Conservation (phyloP, 225 moss, liverwort and hornwort species). For the Bryum argenteum region DNA sequence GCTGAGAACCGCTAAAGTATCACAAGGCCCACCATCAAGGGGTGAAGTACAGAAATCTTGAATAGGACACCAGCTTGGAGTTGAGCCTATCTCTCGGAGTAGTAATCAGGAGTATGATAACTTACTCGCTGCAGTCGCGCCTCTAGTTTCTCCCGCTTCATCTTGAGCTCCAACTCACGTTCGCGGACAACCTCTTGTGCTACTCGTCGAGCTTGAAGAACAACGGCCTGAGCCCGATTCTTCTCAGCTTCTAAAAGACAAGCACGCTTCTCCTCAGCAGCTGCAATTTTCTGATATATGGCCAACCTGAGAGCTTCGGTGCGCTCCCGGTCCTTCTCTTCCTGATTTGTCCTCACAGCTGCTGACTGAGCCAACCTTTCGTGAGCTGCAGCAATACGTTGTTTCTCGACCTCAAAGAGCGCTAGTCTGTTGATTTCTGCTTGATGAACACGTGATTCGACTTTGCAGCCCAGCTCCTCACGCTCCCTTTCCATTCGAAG, state of each 20-base stretch:
- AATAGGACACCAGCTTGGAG: not conserved
- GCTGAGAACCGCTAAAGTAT: not conserved
- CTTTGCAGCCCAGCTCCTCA: conserved; percentile 89
- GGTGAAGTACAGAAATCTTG: not conserved
- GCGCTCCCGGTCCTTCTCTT: conserved; percentile 84
- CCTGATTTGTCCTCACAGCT: conserved; percentile 77
- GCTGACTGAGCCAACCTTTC: conserved; percentile 89
- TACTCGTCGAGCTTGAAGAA: conserved; percentile 86
- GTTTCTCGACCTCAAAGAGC: conserved; percentile 85
- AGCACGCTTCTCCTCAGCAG: conserved; percentile 94
- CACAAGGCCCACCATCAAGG: not conserved
- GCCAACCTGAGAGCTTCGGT: conserved; percentile 78
- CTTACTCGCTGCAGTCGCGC: conserved; percentile 86
- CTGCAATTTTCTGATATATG: conserved; percentile 90
- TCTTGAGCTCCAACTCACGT: conserved; percentile 82
- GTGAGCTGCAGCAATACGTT: conserved; percentile 87
- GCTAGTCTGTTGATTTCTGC: conserved; percentile 90
- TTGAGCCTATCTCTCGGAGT: not conserved
- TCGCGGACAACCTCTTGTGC: conserved; percentile 91
- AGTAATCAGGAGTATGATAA: not conserved
- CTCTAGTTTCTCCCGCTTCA: conserved; percentile 90
- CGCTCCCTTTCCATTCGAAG: conserved; percentile 96
- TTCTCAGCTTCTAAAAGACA: conserved; percentile 89
- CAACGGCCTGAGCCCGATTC: conserved; percentile 86
- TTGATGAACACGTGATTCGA: conserved; percentile 92